Evolutionary conservation across 805 yeast species (phyloP), one percentile per base, ranked within the genome.

Genomic region (Saccharomyces kudriavzevii): DNA sequence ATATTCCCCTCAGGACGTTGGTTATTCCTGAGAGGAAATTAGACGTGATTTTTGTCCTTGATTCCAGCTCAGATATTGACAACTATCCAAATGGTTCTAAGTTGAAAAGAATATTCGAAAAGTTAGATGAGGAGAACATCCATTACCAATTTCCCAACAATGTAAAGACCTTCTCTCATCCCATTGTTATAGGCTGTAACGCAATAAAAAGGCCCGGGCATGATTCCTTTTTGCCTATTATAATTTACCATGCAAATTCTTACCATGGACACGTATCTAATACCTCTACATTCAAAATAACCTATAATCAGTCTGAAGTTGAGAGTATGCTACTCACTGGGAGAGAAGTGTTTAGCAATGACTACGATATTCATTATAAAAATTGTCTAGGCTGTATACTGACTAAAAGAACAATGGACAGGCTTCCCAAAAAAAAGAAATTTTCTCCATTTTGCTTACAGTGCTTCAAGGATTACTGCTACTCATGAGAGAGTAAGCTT

Each of bases 101-200:
- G 17, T 64, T 83, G 47, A 59, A 60, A 25, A 70, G 70, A 48
- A 72, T 78, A 1, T 64, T 71, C n/a, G 55, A 64, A 0, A 52
- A 51, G 26, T 26, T 58, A 25, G 45, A 54, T 43, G 47, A 55
- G 14, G 51, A 54, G 14, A 50, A 50, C 4, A 45, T 50, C 4
- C 29, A 50, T 40, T 61, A 61, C 48, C 3, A 48, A 13, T 47
- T 51, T 25, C 58, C 61, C 10, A 28, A 77, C 79, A 22, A 9
- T 14, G 24, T 25, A 28, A 49, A 40, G 26, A 28, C 17, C 24
- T 17, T 50, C 10, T 46, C 20, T 20, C 78, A 71, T 54, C 96
- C 97, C 13, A 73, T 83, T 0, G 89, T 89, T 69, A 86, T 90
- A 64, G 97, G 97, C 4, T 91, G 97, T 70, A 74, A 84, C 63